These are phyloP conservation scores for Cyberlindnera euphorbiiphila DNA, from an alignment of 805 yeast species.

Conservation along the genomic window DNA sequence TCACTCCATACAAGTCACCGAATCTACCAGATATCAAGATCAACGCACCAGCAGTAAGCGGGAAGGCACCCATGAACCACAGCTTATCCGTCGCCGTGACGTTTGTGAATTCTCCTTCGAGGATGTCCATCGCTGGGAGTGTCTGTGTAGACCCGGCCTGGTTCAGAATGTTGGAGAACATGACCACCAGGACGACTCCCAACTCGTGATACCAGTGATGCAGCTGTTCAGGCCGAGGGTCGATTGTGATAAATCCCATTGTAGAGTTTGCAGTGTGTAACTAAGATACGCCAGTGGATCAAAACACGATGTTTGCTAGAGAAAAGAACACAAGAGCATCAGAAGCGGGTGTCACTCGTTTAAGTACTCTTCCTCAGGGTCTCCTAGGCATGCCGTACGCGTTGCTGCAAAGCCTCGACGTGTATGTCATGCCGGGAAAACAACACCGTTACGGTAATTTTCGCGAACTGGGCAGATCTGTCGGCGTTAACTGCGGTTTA, in stretches of 20 bases:
- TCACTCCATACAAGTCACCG: slow-evolving; percentile 71
- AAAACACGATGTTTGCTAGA: too few relatives aligned
- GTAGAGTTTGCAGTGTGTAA: too few relatives aligned
- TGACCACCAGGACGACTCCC: slow-evolving; percentile 26
- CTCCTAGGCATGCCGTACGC: too few relatives aligned
- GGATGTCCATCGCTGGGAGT: slow-evolving; percentile 33
- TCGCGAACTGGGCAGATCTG: not conserved
- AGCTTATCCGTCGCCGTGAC: slow-evolving; percentile 32
- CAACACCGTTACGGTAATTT: not conserved
- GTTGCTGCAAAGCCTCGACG: not conserved
- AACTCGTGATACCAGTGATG: slow-evolving; percentile 21
- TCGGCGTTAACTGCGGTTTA: not conserved
- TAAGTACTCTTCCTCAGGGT: too few relatives aligned
- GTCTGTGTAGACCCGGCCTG: slow-evolving; percentile 40
- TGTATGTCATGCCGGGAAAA: not conserved
- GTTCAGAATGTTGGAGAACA: slow-evolving; percentile 30
- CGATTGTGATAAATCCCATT: slow-evolving; percentile 4
- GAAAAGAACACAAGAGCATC: too few relatives aligned
- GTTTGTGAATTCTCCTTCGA: slow-evolving; percentile 31
- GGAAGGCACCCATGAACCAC: slow-evolving; percentile 73
- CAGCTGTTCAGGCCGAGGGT: slow-evolving; percentile 11
- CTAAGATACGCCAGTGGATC: too few relatives aligned
- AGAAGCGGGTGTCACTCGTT: too few relatives aligned
- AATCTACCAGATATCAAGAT: slow-evolving; percentile 63
- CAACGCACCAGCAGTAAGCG: slow-evolving; percentile 69